Percentiles rank a stretch among this genome's conserved stretches.
phyloP scores from a whole-genome alignment of 2,329 filamentous ascomycete genomes.

The Verticillium klebahnii region DNA sequence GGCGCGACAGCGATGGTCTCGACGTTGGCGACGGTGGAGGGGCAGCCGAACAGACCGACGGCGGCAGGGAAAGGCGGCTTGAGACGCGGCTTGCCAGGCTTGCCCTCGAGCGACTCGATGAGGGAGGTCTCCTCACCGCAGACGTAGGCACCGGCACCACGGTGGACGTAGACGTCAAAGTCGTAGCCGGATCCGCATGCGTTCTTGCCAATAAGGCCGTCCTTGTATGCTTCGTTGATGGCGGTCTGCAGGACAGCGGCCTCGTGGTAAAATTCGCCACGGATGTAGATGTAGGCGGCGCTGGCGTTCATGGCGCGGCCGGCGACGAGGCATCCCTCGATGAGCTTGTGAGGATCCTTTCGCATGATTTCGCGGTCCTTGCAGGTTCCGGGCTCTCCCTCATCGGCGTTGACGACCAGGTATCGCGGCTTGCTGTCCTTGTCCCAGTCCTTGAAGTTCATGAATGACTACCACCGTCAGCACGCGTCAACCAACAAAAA shows the following conservation, averaged over 20 bases:
- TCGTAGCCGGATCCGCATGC: slow-evolving; percentile 96
- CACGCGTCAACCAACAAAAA: slow-evolving; percentile 4
- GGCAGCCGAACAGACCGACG: slow-evolving; percentile 96
- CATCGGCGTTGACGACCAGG: slow-evolving; percentile 95
- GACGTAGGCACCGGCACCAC: slow-evolving; percentile 94
- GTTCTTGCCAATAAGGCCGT: slow-evolving; percentile 95
- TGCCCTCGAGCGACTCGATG: slow-evolving; percentile 97
- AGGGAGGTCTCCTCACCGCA: slow-evolving; percentile 98
- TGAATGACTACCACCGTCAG: slow-evolving; percentile 69
- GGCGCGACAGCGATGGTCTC: slow-evolving; percentile 95
- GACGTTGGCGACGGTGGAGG: slow-evolving; percentile 96
- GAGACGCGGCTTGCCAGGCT: slow-evolving; percentile 95
- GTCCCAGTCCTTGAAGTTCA: slow-evolving; percentile 99
- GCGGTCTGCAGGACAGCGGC: slow-evolving; percentile 88
- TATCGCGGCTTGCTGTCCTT: slow-evolving; percentile 96
- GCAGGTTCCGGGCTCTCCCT: slow-evolving; percentile 97
- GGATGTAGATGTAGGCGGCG: slow-evolving; percentile 98
- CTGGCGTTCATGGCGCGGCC: slow-evolving; percentile 98
- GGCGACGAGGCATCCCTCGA: slow-evolving; percentile 94
- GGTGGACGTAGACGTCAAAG: slow-evolving; percentile 95
- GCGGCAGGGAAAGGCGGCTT: slow-evolving; percentile 98
- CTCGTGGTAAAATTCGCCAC: slow-evolving; percentile 96
- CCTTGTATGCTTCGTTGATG: slow-evolving; percentile 96
- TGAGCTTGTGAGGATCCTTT: slow-evolving; percentile 98
- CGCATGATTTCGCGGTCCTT: slow-evolving; percentile 99